Conservation (phyloP, 352 stramenopile genomes). For the Phytophthora pluvialis region DNA sequence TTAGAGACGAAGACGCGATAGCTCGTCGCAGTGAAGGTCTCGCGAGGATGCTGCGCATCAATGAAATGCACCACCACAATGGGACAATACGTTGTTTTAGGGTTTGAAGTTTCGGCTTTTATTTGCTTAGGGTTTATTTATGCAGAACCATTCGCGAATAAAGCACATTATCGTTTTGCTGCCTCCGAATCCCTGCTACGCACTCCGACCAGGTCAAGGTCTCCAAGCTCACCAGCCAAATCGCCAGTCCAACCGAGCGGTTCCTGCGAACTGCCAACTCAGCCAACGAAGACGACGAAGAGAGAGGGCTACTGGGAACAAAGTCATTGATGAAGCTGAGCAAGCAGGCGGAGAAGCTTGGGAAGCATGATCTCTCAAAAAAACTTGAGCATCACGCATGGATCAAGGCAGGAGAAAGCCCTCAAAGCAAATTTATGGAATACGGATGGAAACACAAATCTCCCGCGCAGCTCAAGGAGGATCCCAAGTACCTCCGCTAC, state of each 20-base stretch:
- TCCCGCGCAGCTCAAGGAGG: background rate
- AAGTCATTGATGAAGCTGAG: conserved; percentile 3
- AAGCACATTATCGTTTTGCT: no score
- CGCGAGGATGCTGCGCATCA: conserved; percentile 22
- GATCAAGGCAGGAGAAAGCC: background rate
- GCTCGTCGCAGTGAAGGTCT: conserved; percentile 1
- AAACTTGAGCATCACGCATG: conserved; percentile 18
- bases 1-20: background rate
- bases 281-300: conserved; percentile 4
- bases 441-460: conserved; percentile 1
- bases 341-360: conserved; percentile 5
- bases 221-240: background rate
- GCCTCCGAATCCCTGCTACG: no score
- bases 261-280: background rate
- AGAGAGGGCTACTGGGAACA: background rate
- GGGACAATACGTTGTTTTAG: background rate
- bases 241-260: background rate
- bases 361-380: conserved; percentile 1
- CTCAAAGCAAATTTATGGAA: background rate
- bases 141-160: no score
- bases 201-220: background rate
- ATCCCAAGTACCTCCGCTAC: conserved; percentile 9
- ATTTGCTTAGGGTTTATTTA: no score
- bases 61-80: conserved; percentile 17
- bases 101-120: background rate